Base-by-base conservation (phyloP, 108 stramenopile genomes). In the Poteriospumella lacustris region DNA sequence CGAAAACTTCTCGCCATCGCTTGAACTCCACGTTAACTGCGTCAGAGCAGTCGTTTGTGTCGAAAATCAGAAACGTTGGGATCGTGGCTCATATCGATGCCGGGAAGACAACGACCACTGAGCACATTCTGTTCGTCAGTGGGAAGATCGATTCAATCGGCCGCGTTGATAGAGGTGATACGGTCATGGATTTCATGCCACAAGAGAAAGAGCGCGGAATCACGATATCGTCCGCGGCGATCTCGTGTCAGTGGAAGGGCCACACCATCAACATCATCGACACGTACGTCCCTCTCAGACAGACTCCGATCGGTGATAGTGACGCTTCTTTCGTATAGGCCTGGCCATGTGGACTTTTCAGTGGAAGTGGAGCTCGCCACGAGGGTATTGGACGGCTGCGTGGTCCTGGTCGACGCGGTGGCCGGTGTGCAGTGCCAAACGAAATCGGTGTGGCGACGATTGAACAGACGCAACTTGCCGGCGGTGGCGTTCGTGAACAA, bases 51-150 rank as follows among this genome's bases (percentile, higher is more conserved):
- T n/a, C n/a, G n/a, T n/a, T n/a, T n/a, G n/a, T n/a, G n/a, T n/a
- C 39, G 67, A 0, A 3, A 19, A 3, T 83, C 15, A 33, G 85
- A 1, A 88, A 88, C 59, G 77, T 97, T 3, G 99, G 96, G 1
- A 90, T 98, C 73, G 88, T 99, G 38, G 99, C 99, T 0, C 98
- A 99, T 83, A 96, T 99, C 60, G 98, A 99, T 83, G 97, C 98
- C 0, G 98, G 98, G 34, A 99, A 98, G 81, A 99, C 98, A n/a
- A 99, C 98, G 26, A 91, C 96, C 24, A 99, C 95, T 1, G 98
- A 99, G 81, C 92, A 94, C 12, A 96, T 99, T 91, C 87, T 99
- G 58, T 94, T 91, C 43, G 75, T 95, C 58, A 87, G 94, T 15
- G 97, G 96, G 15, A 83, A 93, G 9, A 92, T 93, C 0, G 44